Conservation (phyloP, 192 early-diverging fungal species). For the Backusella macrospora region DNA sequence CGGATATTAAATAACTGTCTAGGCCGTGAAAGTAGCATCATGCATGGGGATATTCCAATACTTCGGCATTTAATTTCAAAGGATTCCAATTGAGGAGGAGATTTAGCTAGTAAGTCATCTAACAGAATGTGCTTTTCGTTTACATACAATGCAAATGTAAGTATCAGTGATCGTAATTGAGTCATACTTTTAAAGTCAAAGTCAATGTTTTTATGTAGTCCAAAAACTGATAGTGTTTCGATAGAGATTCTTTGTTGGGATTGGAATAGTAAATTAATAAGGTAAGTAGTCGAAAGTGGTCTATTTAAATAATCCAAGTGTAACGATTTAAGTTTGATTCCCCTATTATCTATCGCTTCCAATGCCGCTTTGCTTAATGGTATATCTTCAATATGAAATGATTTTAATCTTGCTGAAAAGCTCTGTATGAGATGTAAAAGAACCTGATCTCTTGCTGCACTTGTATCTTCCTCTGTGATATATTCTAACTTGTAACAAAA, state of each 20-base stretch:
- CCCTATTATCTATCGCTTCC: not conserved
- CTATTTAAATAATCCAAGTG: not conserved
- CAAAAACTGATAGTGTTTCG: not conserved
- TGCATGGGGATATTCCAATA: not conserved
- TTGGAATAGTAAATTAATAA: not conserved
- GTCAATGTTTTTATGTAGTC: conserved; percentile 1
- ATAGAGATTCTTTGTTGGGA: not conserved
- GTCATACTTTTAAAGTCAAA: conserved; percentile 4
- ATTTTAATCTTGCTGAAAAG: not conserved
- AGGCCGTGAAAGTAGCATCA: not conserved
- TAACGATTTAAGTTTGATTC: not conserved
- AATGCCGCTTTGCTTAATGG: conserved; percentile 1
- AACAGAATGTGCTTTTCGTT: not conserved
- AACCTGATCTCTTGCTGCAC: not conserved
- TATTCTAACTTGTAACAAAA: conserved; percentile 9
- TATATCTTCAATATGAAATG: conserved; percentile 1
- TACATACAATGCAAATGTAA: not conserved
- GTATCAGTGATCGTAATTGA: not conserved
- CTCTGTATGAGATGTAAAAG: not conserved
- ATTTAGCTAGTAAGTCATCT: not conserved
- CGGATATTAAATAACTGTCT: not conserved
- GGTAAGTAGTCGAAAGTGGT: not conserved
- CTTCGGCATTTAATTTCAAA: not conserved
- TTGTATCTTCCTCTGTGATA: not conserved
- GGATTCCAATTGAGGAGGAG: not conserved